Percentiles rank a stretch among this genome's conserved stretches.
Conservation (phyloP, 441 rosid genomes). For the Monsonia emarginata region DNA sequence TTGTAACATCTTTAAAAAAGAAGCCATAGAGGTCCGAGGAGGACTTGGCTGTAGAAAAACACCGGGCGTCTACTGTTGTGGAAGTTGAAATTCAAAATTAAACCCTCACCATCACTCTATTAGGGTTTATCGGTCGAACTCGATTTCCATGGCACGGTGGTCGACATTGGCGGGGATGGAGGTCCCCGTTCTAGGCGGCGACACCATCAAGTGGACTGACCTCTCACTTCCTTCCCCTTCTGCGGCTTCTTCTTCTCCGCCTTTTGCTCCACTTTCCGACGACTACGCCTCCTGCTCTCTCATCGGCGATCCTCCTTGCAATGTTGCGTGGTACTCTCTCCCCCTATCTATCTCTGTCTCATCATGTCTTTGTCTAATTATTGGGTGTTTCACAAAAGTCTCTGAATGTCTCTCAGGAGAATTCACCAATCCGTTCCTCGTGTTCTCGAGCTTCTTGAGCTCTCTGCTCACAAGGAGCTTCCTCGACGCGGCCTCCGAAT, state of each 20-base stretch:
- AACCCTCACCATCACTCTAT: not conserved
- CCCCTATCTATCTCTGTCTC: not conserved
- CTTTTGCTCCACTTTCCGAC: constrained; percentile 28
- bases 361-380: not conserved
- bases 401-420: constrained; percentile 29
- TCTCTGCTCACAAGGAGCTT: constrained; percentile 41
- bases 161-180: constrained; percentile 46
- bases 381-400: not conserved
- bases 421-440: constrained; percentile 40
- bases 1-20: no score
- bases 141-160: constrained; percentile 19
- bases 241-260: constrained; percentile 7
- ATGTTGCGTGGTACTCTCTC: constrained; percentile 38
- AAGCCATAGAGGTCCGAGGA: no score
- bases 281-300: constrained; percentile 47
- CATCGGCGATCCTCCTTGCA: constrained; percentile 35
- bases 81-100: not conserved
- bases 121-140: constrained; percentile 15
- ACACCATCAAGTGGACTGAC: constrained; percentile 55
- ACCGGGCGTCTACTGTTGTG: no score
- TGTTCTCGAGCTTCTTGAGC: constrained; percentile 56
- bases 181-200: constrained; percentile 59
- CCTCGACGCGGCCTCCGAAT: constrained; percentile 57
- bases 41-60: no score
- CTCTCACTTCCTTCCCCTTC: constrained; percentile 36